Evolutionary conservation across 345 rosid species (phyloP).

Genomic region (Firmiana major): DNA sequence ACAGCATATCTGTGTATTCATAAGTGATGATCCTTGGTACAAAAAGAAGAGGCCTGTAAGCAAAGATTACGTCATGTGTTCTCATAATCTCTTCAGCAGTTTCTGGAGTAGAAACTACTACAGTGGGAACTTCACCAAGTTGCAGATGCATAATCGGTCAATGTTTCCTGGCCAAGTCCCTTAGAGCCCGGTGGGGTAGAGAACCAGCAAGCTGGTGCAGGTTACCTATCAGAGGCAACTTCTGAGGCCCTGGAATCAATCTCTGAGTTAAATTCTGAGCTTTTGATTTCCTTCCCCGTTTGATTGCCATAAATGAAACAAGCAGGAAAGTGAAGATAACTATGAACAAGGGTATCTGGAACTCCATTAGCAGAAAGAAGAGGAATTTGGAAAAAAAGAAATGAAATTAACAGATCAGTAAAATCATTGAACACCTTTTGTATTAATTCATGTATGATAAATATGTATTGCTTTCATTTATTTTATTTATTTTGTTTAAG

Average conservation of each 20-base stretch:
- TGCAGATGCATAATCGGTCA: not conserved
- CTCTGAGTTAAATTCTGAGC: not conserved
- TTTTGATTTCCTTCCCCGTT: too few relatives aligned
- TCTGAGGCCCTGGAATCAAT: not conserved
- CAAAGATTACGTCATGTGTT: not conserved
- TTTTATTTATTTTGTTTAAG: too few relatives aligned
- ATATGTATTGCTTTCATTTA: too few relatives aligned
- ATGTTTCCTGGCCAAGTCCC: not conserved
- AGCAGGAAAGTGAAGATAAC: not conserved
- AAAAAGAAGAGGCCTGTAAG: not conserved
- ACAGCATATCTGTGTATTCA: not conserved
- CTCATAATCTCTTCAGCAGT: not conserved
- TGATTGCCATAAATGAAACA: too few relatives aligned
- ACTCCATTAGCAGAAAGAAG: not conserved
- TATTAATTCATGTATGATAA: too few relatives aligned
- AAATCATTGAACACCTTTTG: too few relatives aligned
- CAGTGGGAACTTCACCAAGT: not conserved
- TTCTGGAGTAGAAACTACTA: constrained; percentile 5
- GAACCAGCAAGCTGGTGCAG: not conserved
- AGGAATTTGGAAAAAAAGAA: not conserved
- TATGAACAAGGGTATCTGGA: not conserved
- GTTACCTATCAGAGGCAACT: not conserved
- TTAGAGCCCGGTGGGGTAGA: not conserved
- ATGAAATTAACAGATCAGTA: not conserved
- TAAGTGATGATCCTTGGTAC: not conserved